A percentile compares a stretch with the other conserved stretches of the same genome.
phyloP scores from a whole-genome alignment of 139 green algal genomes.

The Ulvella scutata region DNA sequence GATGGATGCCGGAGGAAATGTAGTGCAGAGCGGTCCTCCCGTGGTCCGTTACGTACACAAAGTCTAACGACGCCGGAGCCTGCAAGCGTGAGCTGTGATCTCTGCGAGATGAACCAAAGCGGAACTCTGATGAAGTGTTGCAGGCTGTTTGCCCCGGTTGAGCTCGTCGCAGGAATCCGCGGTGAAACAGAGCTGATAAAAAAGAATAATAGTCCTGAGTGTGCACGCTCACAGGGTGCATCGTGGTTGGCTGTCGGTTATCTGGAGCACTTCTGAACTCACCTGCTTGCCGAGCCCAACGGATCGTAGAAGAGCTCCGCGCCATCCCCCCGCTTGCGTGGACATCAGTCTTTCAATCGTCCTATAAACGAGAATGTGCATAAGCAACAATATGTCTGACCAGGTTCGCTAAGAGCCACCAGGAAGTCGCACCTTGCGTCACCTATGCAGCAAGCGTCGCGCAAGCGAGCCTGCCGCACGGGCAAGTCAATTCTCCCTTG shows the following conservation, averaged over 20 bases:
- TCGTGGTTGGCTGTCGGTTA: neutral
- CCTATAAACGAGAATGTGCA: neutral
- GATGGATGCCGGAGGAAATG: neutral
- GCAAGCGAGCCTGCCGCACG: neutral
- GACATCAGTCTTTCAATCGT: neutral
- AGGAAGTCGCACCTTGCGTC: neutral
- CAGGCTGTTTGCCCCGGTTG: neutral
- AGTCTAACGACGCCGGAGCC: neutral
- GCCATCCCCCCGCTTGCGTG: neutral
- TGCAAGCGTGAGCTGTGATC: neutral
- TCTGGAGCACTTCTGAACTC: neutral
- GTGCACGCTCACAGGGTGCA: neutral
- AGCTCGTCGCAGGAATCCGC: neutral
- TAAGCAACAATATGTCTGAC: neutral
- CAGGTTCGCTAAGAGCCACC: neutral
- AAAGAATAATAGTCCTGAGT: neutral
- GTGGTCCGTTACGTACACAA: neutral
- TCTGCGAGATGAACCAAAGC: neutral
- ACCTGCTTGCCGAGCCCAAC: neutral
- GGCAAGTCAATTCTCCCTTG: neutral
- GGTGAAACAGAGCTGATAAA: neutral
- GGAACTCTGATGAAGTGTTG: neutral
- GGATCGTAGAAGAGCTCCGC: neutral
- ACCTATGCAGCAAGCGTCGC: neutral
- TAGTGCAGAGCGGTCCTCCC: neutral